phyloP scores from a whole-genome alignment of 257 asterid species.

The Echium plantagineum region DNA sequence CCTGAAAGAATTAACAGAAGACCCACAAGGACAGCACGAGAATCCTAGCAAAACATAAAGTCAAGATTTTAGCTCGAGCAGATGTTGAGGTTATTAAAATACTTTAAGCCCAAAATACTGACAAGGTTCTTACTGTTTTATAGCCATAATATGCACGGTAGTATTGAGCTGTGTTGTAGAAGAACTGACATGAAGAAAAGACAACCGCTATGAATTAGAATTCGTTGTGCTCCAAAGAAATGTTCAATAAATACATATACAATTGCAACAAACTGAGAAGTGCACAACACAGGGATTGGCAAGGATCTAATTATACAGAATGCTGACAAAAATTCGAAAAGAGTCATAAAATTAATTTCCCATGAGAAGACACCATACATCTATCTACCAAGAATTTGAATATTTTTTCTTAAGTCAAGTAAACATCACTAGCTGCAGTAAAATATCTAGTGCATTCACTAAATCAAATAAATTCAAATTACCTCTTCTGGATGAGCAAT shows the following conservation, averaged over 20 bases:
- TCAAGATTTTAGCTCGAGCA: background rate
- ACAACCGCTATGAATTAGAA: background rate
- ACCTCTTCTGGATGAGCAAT: slow-evolving; percentile 98
- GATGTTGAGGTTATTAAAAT: background rate
- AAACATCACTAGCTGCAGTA: background rate
- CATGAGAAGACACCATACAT: too few relatives aligned
- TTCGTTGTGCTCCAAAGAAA: background rate
- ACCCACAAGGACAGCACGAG: slow-evolving; percentile 95
- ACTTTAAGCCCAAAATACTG: background rate
- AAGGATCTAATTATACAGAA: too few relatives aligned
- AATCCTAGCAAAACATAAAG: slow-evolving; percentile 42
- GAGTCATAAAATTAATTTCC: too few relatives aligned
- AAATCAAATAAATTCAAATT: slow-evolving; percentile 9
- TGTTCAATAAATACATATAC: too few relatives aligned
- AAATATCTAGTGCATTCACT: background rate
- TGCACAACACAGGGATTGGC: background rate
- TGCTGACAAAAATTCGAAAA: too few relatives aligned
- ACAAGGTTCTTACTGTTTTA: slow-evolving; percentile 58
- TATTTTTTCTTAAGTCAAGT: too few relatives aligned
- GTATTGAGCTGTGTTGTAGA: slow-evolving; percentile 87
- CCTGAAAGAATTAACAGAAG: slow-evolving; percentile 75
- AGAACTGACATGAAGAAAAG: slow-evolving; percentile 36
- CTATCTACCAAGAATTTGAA: too few relatives aligned
- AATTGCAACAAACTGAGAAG: background rate
- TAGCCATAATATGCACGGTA: slow-evolving; percentile 95